Percentiles rank a stretch among this genome's conserved stretches.
Evolutionary conservation across 2,329 filamentous ascomycete genomes (phyloP).

Genomic region (Scedosporium boydii): DNA sequence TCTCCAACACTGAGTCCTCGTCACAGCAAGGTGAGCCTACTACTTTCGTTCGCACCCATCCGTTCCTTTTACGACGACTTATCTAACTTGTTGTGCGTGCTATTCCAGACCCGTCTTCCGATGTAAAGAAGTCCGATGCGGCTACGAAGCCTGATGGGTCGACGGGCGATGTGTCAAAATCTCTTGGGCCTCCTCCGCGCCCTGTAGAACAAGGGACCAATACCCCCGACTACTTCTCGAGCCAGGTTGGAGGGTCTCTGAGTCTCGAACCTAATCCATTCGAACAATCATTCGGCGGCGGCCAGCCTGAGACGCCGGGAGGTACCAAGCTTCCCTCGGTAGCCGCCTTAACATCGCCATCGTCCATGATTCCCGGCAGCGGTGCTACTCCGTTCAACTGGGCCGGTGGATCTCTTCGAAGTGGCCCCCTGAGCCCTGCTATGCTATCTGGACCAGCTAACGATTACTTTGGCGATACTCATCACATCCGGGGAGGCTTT

Average conservation of each 20-base stretch:
- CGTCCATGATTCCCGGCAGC: slow-evolving; percentile 64
- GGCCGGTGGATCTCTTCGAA: slow-evolving; percentile 74
- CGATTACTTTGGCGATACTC: slow-evolving; percentile 82
- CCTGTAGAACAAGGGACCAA: slow-evolving; percentile 44
- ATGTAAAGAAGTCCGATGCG: slow-evolving; percentile 34
- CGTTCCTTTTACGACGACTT: slow-evolving; percentile 1
- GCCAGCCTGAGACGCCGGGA: slow-evolving; percentile 68
- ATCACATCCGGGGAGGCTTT: slow-evolving; percentile 71
- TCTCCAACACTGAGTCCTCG: slow-evolving; percentile 29
- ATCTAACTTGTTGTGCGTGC: slow-evolving; percentile 8
- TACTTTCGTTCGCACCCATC: slow-evolving; percentile 6
- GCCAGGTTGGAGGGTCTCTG: slow-evolving; percentile 44
- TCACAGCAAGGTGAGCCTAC: slow-evolving; percentile 31
- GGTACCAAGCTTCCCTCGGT: slow-evolving; percentile 79
- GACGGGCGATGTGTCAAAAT: slow-evolving; percentile 45
- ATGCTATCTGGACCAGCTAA: slow-evolving; percentile 83
- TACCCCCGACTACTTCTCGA: slow-evolving; percentile 61
- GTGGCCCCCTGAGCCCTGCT: slow-evolving; percentile 88
- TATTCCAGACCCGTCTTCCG: slow-evolving; percentile 29
- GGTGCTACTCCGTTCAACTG: slow-evolving; percentile 69
- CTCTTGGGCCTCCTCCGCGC: slow-evolving; percentile 63
- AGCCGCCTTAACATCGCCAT: slow-evolving; percentile 82
- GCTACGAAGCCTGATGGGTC: slow-evolving; percentile 37
- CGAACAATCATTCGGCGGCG: slow-evolving; percentile 78
- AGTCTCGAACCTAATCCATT: slow-evolving; percentile 91